A percentile compares a stretch with the other conserved stretches of the same genome.
phyloP scores from a whole-genome alignment of 2,329 filamentous ascomycete species.

The Botrytis paeoniae region DNA sequence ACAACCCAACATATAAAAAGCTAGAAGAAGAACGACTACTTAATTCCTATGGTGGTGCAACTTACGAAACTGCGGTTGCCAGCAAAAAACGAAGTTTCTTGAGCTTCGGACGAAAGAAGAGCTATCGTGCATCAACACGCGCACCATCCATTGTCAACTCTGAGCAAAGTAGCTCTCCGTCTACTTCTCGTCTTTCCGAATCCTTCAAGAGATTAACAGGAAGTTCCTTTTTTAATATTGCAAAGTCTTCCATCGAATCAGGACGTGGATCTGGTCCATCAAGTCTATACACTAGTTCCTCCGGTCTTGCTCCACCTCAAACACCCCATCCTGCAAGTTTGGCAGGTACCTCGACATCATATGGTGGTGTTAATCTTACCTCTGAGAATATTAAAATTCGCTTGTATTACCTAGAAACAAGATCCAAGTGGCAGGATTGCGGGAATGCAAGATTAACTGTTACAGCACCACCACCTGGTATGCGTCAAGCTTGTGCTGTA shows the following conservation, averaged over 20 bases:
- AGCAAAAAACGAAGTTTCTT: constrained; percentile 50
- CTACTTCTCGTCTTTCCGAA: constrained; percentile 66
- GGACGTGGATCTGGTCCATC: constrained; percentile 40
- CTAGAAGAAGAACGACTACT: constrained; percentile 64
- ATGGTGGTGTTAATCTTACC: constrained; percentile 55
- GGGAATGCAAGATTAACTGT: constrained; percentile 83
- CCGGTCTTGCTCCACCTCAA: constrained; percentile 37
- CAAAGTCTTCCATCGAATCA: constrained; percentile 68
- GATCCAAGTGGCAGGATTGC: constrained; percentile 86
- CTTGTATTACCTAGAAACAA: constrained; percentile 74
- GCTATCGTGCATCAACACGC: constrained; percentile 57
- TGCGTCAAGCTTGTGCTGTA: constrained; percentile 56
- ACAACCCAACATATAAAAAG: constrained; percentile 83
- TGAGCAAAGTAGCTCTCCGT: constrained; percentile 71
- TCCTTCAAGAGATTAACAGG: constrained; percentile 70
- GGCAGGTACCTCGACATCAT: constrained; percentile 31
- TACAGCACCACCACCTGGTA: constrained; percentile 65
- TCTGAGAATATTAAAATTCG: constrained; percentile 82
- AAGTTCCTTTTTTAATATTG: constrained; percentile 76
- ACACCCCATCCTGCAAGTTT: constrained; percentile 29
- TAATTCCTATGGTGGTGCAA: constrained; percentile 63
- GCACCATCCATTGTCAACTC: constrained; percentile 58
- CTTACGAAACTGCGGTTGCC: constrained; percentile 43
- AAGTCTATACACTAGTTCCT: constrained; percentile 45
- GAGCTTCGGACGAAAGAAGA: constrained; percentile 39